phyloP scores from a whole-genome alignment of 1,284 basidiomycete genomes.

The Phellopilus nigrolimitatus region DNA sequence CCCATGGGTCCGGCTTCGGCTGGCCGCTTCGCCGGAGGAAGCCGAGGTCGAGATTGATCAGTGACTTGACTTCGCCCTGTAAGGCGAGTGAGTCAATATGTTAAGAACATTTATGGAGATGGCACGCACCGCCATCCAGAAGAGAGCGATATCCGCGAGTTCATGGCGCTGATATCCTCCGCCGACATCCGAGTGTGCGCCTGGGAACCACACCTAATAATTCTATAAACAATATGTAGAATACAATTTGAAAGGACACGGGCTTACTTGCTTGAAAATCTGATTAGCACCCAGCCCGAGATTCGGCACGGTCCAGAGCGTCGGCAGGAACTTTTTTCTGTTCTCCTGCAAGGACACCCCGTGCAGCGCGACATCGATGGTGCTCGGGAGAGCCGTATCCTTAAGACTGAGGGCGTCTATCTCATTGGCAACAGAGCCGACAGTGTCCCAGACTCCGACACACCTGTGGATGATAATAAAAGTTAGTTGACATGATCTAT shows the following conservation, averaged over 20 bases:
- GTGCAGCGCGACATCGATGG: slow-evolving; percentile 27
- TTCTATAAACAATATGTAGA: not conserved
- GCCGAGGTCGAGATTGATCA: slow-evolving; percentile 23
- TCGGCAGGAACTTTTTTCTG: slow-evolving; percentile 26
- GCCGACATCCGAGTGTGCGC: slow-evolving; percentile 26
- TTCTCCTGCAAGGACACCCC: slow-evolving; percentile 29
- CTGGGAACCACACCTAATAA: slow-evolving; percentile 25
- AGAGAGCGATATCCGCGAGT: slow-evolving; percentile 25
- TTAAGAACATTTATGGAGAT: not conserved
- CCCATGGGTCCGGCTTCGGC: slow-evolving; percentile 23
- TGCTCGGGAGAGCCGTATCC: slow-evolving; percentile 24
- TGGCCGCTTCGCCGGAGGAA: slow-evolving; percentile 20
- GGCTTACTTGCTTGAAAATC: slow-evolving; percentile 23
- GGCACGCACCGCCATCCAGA: slow-evolving; percentile 27
- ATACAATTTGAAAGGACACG: not conserved
- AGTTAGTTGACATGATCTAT: not conserved
- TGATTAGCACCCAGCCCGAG: slow-evolving; percentile 17
- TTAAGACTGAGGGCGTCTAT: slow-evolving; percentile 26
- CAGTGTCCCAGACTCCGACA: slow-evolving; percentile 30
- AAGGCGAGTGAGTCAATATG: not conserved
- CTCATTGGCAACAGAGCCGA: slow-evolving; percentile 24
- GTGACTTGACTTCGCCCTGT: slow-evolving; percentile 21
- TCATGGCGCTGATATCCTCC: slow-evolving; percentile 25
- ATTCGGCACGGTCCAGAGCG: slow-evolving; percentile 24
- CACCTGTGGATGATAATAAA: slow-evolving; percentile 21